These are phyloP conservation scores for Globisporangium solare DNA, from an alignment of 352 stramenopile species.

Conservation along the genomic window DNA sequence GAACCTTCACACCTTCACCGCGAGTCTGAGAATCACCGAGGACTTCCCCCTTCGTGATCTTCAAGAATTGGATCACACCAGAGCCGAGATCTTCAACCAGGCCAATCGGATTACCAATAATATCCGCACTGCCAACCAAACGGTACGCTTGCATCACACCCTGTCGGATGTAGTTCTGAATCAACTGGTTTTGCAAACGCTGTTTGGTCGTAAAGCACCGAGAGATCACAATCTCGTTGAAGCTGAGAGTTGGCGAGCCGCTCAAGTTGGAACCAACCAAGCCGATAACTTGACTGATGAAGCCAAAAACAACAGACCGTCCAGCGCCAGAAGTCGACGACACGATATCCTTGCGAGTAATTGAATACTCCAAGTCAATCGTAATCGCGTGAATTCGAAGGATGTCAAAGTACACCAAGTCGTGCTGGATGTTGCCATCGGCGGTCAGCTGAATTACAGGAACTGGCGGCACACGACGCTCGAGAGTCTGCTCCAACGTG, in stretches of 20 bases:
- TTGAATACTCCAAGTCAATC: constrained; percentile 80
- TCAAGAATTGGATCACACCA: constrained; percentile 84
- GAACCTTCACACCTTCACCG: constrained; percentile 80
- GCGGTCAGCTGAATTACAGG: constrained; percentile 48
- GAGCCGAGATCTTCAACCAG: constrained; percentile 83
- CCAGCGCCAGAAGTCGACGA: constrained; percentile 50
- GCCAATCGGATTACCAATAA: constrained; percentile 85
- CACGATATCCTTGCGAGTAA: constrained; percentile 80
- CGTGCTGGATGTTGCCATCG: constrained; percentile 65
- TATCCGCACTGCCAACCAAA: constrained; percentile 78
- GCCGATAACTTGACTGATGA: constrained; percentile 76
- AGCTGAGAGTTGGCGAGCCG: constrained; percentile 77
- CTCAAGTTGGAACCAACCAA: constrained; percentile 83
- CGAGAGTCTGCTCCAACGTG: constrained; percentile 58
- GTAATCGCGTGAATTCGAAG: constrained; percentile 66
- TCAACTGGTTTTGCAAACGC: constrained; percentile 67
- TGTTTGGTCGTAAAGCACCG: constrained; percentile 83
- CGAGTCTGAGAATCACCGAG: constrained; percentile 77
- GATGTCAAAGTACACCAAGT: constrained; percentile 82
- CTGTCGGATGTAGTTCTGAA: constrained; percentile 82
- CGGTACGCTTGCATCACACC: constrained; percentile 82
- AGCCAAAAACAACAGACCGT: constrained; percentile 75
- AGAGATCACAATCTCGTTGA: constrained; percentile 81
- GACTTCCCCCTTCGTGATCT: constrained; percentile 86
- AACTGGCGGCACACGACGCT: constrained; percentile 53